Evolutionary conservation across 805 yeast species (phyloP), one percentile per base, ranked within the genome.

Genomic region (Metschnikowia kunwiensis): DNA sequence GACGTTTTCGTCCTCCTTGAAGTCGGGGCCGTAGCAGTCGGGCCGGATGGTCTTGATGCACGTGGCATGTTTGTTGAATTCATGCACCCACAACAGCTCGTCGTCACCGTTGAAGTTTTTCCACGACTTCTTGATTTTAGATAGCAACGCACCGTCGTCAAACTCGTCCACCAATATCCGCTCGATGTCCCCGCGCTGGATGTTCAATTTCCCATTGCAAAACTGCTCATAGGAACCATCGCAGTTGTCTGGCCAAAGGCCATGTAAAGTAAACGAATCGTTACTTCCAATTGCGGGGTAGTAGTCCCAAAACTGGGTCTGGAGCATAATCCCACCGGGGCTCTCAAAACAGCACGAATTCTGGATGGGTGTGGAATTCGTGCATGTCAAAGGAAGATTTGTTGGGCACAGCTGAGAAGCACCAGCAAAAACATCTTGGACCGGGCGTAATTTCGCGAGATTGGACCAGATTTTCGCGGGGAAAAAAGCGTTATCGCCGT

Each of bases 371-470:
- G 61, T 72, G 5, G 66, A 54, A 47, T 80, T 80, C 13, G 84
- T 52, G 51, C 93, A 84, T 6, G 85, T 72, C 23, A 74, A 54
- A 1, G 91, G 89, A 11, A 43, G 28, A 22, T 40, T 38, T 3
- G 34, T 26, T 10, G 49, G 49, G 27, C 49, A 45, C 41, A 35
- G 43, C 24, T 27, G 22, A 14, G 30, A 16, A 18, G 23, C 18
- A 12, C 11, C 19, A 17, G 23, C 17, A 16, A 36, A 30, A 7
- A 24, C 17, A 19, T 22, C 20, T 21, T 30, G 40, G 13, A 24
- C 5, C 4, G 38, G 22, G 22, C 19, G 24, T 4, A 30, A 17
- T n/a, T 13, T 25, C 28, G 35, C 27, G 24, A 23, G 14, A 7
- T 19, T 15, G 3, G 33, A 26, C 30, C 27, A 29, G 14, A 29